Evolutionary conservation across 257 asterid genomes (phyloP), one percentile per base, ranked within the genome.

Genomic region (Primulina huaijiensis): DNA sequence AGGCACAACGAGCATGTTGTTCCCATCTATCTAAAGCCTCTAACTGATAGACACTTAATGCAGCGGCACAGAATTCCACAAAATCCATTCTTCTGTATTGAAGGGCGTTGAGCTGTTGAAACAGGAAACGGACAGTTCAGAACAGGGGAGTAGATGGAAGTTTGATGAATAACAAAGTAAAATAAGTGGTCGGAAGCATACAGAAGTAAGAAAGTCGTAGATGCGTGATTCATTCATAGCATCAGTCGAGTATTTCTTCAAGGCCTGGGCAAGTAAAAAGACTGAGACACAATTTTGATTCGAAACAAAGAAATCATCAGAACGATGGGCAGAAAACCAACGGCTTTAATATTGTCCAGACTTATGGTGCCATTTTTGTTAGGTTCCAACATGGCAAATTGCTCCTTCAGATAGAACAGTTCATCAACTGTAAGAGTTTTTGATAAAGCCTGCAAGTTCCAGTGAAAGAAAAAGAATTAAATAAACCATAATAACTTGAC

Each of bases 41-140:
- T 80, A 89, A 52, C 71, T 87, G 92, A 74, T 80, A 75, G 23
- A 87, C 86, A 46, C 87, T 84, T 29, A 76, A 37, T 11, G 95
- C 84, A n/a, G 92, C 96, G 10, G 92, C 90, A 55, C 90, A 86
- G 69, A 89, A 89, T 69, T 89, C 96, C 62, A 83, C 95, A 59
- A 80, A 81, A 74, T 81, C 73, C 95, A 89, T 84, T 80, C 76
- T 89, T 81, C 96, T 83, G 52, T 84, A 89, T 66, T 87, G 92
- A 21, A 89, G 92, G 27, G 82, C 89, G 55, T 84, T 87, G 72
- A 89, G 80, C 96, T 89, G 86, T 74, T 67, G 50, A 17, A 76
- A 57, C 23, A 25, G 29, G 66, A 67, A 14, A 34, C 8, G 50
- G 63, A 76, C 46, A 60, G 35, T 1, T 23, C 61, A 4, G n/a